Percentiles rank a stretch among this genome's conserved stretches.
Evolutionary conservation across 2,329 filamentous ascomycete species (phyloP).

Genomic region (Colletotrichum cereale): DNA sequence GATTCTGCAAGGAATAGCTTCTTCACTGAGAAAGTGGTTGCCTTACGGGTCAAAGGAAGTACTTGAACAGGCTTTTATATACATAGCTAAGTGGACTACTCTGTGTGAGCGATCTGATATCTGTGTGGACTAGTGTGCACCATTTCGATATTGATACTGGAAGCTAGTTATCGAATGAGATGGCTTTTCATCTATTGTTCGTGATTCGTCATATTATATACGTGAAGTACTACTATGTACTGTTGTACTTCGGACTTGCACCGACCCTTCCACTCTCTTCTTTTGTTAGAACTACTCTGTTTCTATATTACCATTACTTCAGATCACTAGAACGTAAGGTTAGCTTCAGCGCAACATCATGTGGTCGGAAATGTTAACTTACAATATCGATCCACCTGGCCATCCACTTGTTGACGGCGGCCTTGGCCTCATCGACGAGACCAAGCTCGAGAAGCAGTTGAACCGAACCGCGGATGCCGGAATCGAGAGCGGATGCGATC

Average conservation of each 20-base stretch:
- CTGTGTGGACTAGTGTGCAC: no score
- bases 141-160: background rate
- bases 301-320: conserved; percentile 5
- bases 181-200: conserved; percentile 13
- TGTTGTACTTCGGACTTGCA: background rate
- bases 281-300: background rate
- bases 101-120: no score
- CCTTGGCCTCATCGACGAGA: conserved; percentile 77
- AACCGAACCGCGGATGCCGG: conserved; percentile 73
- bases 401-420: conserved; percentile 75
- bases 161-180: background rate
- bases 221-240: conserved; percentile 15
- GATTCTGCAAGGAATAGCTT: background rate
- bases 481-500: conserved; percentile 77
- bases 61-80: background rate
- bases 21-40: background rate
- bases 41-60: background rate
- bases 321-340: conserved; percentile 12
- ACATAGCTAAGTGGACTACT: background rate
- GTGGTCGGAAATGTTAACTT: conserved; percentile 27
- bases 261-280: background rate
- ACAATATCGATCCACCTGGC: conserved; percentile 71
- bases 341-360: background rate
- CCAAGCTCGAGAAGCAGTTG: conserved; percentile 75
- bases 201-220: conserved; percentile 31